phyloP scores from a whole-genome alignment of 768 basidiomycete species.

The Leccinum pellstonianum region DNA sequence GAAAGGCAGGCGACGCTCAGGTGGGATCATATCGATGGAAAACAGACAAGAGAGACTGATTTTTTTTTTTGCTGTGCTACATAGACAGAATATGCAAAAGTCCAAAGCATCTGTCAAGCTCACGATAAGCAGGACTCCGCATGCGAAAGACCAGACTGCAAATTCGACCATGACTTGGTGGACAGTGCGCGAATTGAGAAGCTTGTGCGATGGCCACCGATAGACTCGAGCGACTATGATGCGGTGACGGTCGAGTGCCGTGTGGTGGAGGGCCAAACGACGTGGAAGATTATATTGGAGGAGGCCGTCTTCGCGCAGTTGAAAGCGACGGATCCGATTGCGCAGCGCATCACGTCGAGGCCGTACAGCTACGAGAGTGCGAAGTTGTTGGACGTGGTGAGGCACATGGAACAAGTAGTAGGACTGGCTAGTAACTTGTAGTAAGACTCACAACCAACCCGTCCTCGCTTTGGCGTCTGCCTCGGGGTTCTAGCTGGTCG shows the following conservation, averaged over 20 bases:
- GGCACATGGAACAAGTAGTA: slow-evolving; percentile 12
- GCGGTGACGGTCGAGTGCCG: slow-evolving; percentile 19
- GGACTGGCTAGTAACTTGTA: not conserved
- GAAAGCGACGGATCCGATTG: slow-evolving; percentile 14
- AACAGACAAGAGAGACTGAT: not conserved
- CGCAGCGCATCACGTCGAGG: slow-evolving; percentile 6
- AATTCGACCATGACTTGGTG: slow-evolving; percentile 19
- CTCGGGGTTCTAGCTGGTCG: too few species aligned
- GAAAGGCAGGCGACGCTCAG: slow-evolving; percentile 5
- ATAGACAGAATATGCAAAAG: slow-evolving; percentile 13
- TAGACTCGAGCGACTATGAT: slow-evolving; percentile 1
- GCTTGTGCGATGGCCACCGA: slow-evolving; percentile 12
- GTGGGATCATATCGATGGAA: not conserved
- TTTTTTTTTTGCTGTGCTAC: not conserved
- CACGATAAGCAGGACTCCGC: slow-evolving; percentile 8
- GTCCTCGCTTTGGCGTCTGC: too few species aligned
- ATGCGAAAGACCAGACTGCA: slow-evolving; percentile 12
- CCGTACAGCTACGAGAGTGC: slow-evolving; percentile 15
- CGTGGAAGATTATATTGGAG: slow-evolving; percentile 18
- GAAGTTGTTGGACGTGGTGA: slow-evolving; percentile 18
- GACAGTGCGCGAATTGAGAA: slow-evolving; percentile 14
- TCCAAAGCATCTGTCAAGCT: slow-evolving; percentile 18
- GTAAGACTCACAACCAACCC: too few species aligned
- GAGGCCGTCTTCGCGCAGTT: slow-evolving; percentile 8
- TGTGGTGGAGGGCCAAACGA: slow-evolving; percentile 9